Conservation (phyloP, 441 rosid genomes). For the Populus hybrid region DNA sequence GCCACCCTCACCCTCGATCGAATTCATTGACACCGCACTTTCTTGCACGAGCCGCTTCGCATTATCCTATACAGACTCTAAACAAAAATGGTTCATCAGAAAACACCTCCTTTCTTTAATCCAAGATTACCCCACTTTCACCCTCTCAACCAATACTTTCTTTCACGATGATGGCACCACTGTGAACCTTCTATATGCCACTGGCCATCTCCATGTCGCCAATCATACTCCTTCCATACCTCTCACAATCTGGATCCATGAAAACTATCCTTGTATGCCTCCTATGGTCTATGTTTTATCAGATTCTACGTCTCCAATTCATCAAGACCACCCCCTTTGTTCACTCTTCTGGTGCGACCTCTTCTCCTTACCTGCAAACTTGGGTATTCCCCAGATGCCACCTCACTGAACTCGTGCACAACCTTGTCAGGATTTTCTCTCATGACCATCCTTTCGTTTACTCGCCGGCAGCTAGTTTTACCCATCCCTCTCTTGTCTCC, state of each 20-base stretch:
- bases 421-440: conserved; percentile 41
- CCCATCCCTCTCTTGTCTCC: conserved; percentile 28
- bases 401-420: conserved; percentile 37
- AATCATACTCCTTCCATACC: conserved; percentile 30
- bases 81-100: conserved; percentile 52
- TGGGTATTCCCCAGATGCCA: conserved; percentile 50
- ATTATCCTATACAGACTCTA: conserved; percentile 51
- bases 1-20: conserved; percentile 35
- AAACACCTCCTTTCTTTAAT: conserved; percentile 49
- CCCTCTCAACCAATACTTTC: conserved; percentile 37
- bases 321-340: conserved; percentile 51
- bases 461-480: conserved; percentile 15
- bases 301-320: conserved; percentile 25
- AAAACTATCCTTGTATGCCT: conserved; percentile 48
- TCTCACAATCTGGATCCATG: conserved; percentile 59
- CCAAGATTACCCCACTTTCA: conserved; percentile 40
- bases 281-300: conserved; percentile 43
- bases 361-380: conserved; percentile 39
- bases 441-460: conserved; percentile 45
- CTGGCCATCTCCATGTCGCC: conserved; percentile 37
- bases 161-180: conserved; percentile 52
- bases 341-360: conserved; percentile 36
- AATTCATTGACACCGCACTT: conserved; percentile 59
- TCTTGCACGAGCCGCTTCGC: conserved; percentile 27
- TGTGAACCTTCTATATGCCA: conserved; percentile 41